These are phyloP conservation scores for Kwoniella sp. DNA, from an alignment of 768 basidiomycete species.

Conservation along the genomic window DNA sequence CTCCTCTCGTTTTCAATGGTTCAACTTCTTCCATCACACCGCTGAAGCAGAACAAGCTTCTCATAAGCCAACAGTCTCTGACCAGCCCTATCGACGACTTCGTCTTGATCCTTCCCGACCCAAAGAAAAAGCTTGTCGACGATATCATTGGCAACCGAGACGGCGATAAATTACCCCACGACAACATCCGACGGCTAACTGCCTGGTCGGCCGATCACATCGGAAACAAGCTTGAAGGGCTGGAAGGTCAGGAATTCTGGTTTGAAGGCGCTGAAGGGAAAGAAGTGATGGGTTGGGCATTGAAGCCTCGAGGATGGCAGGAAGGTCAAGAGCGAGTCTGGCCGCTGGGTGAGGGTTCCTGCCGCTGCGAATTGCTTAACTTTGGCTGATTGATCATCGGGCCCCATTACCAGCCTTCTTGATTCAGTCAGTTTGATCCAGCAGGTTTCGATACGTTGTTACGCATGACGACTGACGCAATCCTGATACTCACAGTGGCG, in stretches of 20 bases:
- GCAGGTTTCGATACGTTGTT: too few relatives aligned
- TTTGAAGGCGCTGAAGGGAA: slow-evolving; percentile 79
- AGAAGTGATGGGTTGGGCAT: slow-evolving; percentile 78
- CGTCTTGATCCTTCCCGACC: slow-evolving; percentile 59
- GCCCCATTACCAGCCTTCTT: slow-evolving; percentile 61
- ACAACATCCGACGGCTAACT: slow-evolving; percentile 63
- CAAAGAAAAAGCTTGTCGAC: slow-evolving; percentile 17
- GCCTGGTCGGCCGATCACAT: slow-evolving; percentile 65
- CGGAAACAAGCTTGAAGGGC: slow-evolving; percentile 26
- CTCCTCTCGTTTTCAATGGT: slow-evolving; percentile 43
- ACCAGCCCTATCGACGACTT: slow-evolving; percentile 79
- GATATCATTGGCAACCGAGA: slow-evolving; percentile 55
- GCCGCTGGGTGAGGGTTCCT: slow-evolving; percentile 60
- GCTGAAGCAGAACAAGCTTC: slow-evolving; percentile 64
- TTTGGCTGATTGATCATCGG: background rate
- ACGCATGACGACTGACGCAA: too few relatives aligned
- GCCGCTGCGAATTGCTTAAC: background rate
- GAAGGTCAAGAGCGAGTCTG: slow-evolving; percentile 63
- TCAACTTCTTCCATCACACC: slow-evolving; percentile 60
- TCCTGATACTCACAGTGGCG: too few relatives aligned
- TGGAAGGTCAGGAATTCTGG: slow-evolving; percentile 74
- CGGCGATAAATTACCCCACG: slow-evolving; percentile 34
- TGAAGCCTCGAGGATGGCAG: slow-evolving; percentile 78
- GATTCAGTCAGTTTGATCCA: slow-evolving; percentile 66
- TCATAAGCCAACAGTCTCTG: slow-evolving; percentile 74